Evolutionary conservation across 805 yeast genomes (phyloP), one percentile per base, ranked within the genome.

Genomic region (Candida broadrunensis): DNA sequence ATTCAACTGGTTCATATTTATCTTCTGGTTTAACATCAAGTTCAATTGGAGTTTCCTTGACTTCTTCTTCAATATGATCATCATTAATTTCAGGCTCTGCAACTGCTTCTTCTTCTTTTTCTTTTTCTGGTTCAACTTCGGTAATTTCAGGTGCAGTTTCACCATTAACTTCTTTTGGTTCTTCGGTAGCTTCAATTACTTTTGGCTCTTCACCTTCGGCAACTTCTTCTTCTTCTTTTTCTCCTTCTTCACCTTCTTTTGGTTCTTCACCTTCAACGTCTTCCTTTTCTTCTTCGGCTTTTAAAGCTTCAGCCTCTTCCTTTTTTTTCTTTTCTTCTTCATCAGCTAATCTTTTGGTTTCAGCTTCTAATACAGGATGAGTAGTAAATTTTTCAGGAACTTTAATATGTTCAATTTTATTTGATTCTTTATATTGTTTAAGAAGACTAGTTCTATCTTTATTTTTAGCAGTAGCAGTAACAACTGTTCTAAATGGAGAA

Each of bases 321-420:
- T 52, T 60, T 13, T 33, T 33, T 14, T 38, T 34, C 9, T 14
- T 31, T 16, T 23, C 31, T 45, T 51, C 48, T 19, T 52, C 48
- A 26, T 46, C 36, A 29, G 51, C 54, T 31, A 52, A 54, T 14
- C 50, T 43, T 43, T 52, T 41, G 47, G 55, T 36, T 49, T 58
- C 44, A 7, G 65, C 64, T 35, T 61, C 65, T 44, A 64, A 58
- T 9, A 70, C 63, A 17, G 73, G 71, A 50, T 69, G 73, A 26
- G 53, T 40, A 36, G 72, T 51, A 42, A 65, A 70, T 49, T 66
- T 67, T 53, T 60, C 61, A 21, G 75, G 75, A 19, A 70, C 71
- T 31, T 49, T 58, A 30, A 70, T 45, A 21, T 56, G 53, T 19
- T 55, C 53, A 35, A 69, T 60, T 24, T 54, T 49, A 51, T 68